These are phyloP conservation scores for Phalaenopsis hybrid DNA, from an alignment of 116 monocot genomes.

Conservation along the genomic window DNA sequence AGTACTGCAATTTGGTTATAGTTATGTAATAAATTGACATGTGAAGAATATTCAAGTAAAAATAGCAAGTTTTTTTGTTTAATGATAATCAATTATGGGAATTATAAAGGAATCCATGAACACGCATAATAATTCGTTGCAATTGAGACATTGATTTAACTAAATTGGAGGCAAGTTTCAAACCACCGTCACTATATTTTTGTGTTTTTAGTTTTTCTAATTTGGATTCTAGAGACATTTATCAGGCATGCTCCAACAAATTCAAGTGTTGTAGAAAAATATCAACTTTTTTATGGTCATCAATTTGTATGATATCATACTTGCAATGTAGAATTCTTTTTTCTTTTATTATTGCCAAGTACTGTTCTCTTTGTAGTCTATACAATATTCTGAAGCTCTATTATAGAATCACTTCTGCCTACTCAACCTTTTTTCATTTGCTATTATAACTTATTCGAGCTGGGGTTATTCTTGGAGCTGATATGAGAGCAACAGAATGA, in stretches of 20 bases:
- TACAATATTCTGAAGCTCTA: neutral
- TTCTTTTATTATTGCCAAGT: neutral
- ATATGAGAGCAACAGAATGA: conserved; percentile 96
- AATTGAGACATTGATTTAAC: neutral
- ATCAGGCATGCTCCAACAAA: neutral
- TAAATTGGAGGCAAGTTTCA: neutral
- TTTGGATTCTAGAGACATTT: neutral
- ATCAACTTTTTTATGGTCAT: neutral
- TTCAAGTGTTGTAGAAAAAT: neutral
- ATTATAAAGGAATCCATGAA: neutral
- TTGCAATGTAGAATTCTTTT: neutral
- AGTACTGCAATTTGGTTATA: neutral
- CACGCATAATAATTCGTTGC: neutral
- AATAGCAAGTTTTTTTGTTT: neutral
- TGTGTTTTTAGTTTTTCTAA: neutral
- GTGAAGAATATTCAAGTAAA: neutral
- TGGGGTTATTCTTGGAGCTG: conserved; percentile 94
- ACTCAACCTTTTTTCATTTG: neutral
- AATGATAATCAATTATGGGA: neutral
- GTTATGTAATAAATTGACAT: too few relatives aligned
- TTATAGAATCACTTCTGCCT: too few relatives aligned
- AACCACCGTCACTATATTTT: neutral
- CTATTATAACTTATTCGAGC: conserved; percentile 36
- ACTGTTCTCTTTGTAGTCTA: neutral
- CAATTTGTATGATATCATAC: neutral